Conservation (phyloP, 208 protist species). For the Endotrypanum monterogeii region DNA sequence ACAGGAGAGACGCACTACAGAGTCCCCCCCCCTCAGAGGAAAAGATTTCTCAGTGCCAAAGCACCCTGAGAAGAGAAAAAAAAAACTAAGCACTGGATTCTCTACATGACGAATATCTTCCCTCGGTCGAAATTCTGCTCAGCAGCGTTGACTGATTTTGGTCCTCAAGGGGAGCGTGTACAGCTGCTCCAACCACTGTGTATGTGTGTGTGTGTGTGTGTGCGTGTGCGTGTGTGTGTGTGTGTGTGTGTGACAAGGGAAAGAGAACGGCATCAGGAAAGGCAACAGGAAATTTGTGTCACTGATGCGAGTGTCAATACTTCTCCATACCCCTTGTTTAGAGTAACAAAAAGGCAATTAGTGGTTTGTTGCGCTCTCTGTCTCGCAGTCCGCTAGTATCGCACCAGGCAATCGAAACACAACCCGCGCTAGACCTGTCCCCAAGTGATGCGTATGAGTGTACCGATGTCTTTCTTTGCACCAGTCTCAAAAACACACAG, state of each 20-base stretch:
- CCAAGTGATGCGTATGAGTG: background rate
- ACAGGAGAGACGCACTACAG: background rate
- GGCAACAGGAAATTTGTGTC: background rate
- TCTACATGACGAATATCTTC: no score
- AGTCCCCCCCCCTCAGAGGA: no score
- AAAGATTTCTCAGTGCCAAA: no score
- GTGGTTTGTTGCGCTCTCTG: background rate
- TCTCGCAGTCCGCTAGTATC: background rate
- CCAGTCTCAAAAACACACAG: no score
- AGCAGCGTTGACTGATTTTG: no score
- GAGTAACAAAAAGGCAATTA: constrained; percentile 7
- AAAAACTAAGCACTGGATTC: no score
- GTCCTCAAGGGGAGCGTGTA: no score
- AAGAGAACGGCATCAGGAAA: background rate
- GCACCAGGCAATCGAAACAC: background rate
- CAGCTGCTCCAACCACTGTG: background rate
- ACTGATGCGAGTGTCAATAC: background rate
- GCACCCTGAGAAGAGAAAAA: no score
- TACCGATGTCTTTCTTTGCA: background rate
- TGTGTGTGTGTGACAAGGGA: background rate
- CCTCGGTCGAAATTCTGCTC: no score
- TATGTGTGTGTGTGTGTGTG: background rate
- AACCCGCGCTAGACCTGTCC: background rate
- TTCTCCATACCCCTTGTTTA: background rate
- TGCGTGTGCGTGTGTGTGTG: background rate